Evolutionary conservation across 345 rosid species (phyloP).

Genomic region (Pelargonium nanum): DNA sequence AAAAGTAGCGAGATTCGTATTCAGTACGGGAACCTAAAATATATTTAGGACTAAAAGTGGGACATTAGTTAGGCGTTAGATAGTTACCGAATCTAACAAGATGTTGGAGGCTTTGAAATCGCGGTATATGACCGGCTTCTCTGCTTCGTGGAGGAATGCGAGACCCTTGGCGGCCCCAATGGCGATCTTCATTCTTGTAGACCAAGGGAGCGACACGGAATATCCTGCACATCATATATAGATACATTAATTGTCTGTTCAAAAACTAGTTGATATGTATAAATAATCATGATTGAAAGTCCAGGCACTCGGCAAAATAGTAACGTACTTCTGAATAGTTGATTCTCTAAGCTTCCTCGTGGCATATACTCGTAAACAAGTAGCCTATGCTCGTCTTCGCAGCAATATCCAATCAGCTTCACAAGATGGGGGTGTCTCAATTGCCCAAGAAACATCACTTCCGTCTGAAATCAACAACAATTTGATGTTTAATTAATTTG

Average conservation of each 20-base stretch:
- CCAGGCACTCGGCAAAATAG: no score
- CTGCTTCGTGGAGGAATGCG: background rate
- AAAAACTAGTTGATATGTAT: no score
- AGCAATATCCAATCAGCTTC: conserved; percentile 26
- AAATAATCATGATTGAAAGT: no score
- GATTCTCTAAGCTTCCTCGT: conserved; percentile 30
- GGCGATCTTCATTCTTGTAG: background rate
- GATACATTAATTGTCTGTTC: background rate
- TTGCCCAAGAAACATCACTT: conserved; percentile 29
- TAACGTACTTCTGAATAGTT: conserved; percentile 25
- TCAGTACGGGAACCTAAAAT: no score
- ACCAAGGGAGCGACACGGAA: background rate
- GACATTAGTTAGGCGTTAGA: no score
- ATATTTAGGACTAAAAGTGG: no score
- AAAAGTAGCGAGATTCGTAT: background rate
- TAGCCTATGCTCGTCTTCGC: conserved; percentile 23
- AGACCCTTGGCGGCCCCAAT: background rate
- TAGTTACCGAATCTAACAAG: background rate
- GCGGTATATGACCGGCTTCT: background rate
- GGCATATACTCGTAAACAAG: conserved; percentile 29
- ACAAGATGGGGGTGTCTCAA: conserved; percentile 23
- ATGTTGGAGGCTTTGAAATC: background rate
- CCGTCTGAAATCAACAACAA: conserved; percentile 15
- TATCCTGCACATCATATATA: background rate
- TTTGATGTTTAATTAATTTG: no score